Percentiles rank a stretch among this genome's conserved stretches.
These are phyloP conservation scores for Zalaria sp. DNA, from an alignment of 2,329 filamentous ascomycete genomes.

Conservation along the genomic window DNA sequence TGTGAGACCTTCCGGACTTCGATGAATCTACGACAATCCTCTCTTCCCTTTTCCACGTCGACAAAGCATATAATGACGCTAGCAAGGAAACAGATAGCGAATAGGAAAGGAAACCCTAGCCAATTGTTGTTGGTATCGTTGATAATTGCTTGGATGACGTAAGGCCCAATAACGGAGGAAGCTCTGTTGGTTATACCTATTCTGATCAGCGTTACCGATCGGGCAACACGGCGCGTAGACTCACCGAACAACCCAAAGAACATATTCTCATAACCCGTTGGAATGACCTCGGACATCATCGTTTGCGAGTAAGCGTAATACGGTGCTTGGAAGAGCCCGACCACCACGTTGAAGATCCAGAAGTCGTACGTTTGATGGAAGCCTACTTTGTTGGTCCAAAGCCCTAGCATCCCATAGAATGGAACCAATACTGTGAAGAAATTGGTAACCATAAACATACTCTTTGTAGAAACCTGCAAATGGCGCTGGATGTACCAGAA, in stretches of 20 bases:
- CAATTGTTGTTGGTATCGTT: constrained; percentile 1
- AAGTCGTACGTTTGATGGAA: background rate
- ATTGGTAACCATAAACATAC: constrained; percentile 3
- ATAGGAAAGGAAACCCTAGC: constrained; percentile 5
- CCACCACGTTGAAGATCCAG: constrained; percentile 33
- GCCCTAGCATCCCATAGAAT: constrained; percentile 1
- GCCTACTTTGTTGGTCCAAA: background rate
- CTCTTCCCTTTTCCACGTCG: constrained; percentile 5
- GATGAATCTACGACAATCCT: constrained; percentile 1
- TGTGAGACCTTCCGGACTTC: too few relatives aligned
- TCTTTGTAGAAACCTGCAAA: constrained; percentile 2
- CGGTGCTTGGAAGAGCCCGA: constrained; percentile 52
- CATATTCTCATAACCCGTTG: constrained; percentile 52
- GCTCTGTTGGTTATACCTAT: too few relatives aligned
- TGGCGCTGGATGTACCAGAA: constrained; percentile 2
- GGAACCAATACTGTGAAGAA: constrained; percentile 4
- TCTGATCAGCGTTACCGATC: too few relatives aligned
- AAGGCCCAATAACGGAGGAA: constrained; percentile 1
- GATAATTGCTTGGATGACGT: constrained; percentile 5
- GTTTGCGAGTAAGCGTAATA: constrained; percentile 60
- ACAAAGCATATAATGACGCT: constrained; percentile 2
- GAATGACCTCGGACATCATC: constrained; percentile 57
- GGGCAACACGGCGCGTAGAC: too few relatives aligned
- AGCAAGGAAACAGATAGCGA: background rate
- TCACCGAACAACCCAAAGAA: constrained; percentile 50